Conservation (phyloP, 352 stramenopile genomes). For the Pythium coloratum region DNA sequence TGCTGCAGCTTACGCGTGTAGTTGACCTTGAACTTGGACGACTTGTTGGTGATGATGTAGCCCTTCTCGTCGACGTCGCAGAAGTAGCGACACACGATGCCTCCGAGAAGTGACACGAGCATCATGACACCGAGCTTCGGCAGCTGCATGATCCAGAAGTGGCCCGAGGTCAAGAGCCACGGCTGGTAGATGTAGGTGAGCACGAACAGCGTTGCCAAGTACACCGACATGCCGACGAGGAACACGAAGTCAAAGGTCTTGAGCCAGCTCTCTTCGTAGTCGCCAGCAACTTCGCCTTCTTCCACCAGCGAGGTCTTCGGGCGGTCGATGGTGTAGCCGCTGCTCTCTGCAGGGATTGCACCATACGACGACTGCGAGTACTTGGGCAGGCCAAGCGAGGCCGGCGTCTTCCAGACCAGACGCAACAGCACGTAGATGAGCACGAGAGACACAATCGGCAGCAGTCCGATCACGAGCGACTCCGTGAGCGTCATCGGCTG, state of each 20-base stretch:
- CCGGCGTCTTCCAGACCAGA: constrained; percentile 62
- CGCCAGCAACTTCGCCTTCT: constrained; percentile 55
- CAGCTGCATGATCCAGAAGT: constrained; percentile 36
- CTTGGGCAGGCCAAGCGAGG: constrained; percentile 42
- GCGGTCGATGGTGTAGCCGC: constrained; percentile 32
- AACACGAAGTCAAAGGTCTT: constrained; percentile 65
- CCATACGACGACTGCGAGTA: constrained; percentile 43
- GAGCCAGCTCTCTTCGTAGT: constrained; percentile 58
- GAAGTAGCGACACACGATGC: constrained; percentile 80
- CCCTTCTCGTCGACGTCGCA: constrained; percentile 79
- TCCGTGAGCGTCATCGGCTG: constrained; percentile 37
- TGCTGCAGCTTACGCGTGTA: constrained; percentile 85
- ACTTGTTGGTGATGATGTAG: constrained; percentile 81
- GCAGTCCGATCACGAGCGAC: constrained; percentile 37
- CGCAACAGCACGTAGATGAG: constrained; percentile 68
- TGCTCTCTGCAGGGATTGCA: constrained; percentile 34
- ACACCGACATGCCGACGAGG: constrained; percentile 49
- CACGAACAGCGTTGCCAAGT: constrained; percentile 40
- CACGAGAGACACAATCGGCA: constrained; percentile 51
- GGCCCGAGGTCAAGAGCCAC: constrained; percentile 34
- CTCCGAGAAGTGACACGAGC: constrained; percentile 68
- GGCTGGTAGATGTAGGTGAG: constrained; percentile 54
- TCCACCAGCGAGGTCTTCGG: constrained; percentile 62
- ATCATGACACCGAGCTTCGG: constrained; percentile 62
- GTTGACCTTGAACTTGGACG: constrained; percentile 85